These are phyloP conservation scores for Botryotinia convoluta DNA, from an alignment of 2,329 filamentous ascomycete species.

Conservation along the genomic window DNA sequence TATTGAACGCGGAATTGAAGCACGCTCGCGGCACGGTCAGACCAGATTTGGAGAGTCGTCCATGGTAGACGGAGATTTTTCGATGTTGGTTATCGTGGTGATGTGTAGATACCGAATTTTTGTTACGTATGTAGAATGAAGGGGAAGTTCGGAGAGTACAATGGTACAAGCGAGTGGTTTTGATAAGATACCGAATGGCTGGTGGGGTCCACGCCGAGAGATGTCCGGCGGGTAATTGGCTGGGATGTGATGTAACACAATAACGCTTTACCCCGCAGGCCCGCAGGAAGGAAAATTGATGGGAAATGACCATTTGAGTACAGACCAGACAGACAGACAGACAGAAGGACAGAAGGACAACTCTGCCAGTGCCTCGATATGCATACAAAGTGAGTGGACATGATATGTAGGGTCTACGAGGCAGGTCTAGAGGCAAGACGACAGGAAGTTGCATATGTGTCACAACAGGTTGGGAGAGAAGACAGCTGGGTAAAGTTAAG, in stretches of 20 bases:
- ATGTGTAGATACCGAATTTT: background rate
- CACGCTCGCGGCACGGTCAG: background rate
- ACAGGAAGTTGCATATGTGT: background rate
- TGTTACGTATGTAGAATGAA: background rate
- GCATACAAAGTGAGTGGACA: background rate
- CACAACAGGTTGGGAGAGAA: background rate
- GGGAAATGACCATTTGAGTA: background rate
- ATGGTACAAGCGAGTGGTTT: background rate
- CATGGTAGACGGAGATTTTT: background rate
- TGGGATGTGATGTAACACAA: background rate
- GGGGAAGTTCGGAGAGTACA: conserved; percentile 9
- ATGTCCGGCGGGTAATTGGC: conserved; percentile 2
- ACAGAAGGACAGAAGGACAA: background rate
- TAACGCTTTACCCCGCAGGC: conserved; percentile 6
- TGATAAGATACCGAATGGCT: conserved; percentile 2
- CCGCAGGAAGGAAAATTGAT: background rate
- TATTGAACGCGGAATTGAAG: background rate
- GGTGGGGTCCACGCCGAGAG: conserved; percentile 3
- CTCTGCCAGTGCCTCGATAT: background rate
- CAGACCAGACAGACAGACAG: background rate
- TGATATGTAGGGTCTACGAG: background rate
- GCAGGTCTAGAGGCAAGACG: background rate
- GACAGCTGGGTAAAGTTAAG: background rate
- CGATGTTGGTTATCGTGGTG: background rate
- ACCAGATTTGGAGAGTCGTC: background rate